Base-by-base conservation (phyloP, 2,329 filamentous ascomycete species). In the Penicillium brasilianum region DNA sequence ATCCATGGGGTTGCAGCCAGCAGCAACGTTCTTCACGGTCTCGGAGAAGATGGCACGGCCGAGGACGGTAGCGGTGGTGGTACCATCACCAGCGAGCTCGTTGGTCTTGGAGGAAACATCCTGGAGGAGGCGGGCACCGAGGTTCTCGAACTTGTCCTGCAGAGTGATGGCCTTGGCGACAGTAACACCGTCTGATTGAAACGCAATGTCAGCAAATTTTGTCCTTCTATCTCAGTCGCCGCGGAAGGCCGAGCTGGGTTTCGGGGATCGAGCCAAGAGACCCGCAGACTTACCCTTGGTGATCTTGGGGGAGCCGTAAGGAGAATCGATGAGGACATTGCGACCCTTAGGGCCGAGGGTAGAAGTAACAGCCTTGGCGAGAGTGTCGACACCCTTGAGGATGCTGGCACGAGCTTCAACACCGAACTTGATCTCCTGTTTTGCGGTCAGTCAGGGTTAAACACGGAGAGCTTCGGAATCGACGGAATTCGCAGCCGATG, bases 51-150 rank as follows among this genome's bases (percentile, higher is more conserved):
- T 99, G 79, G 93, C 91, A 72, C 93, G 92, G 72, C 93, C 95
- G 70, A 99, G 92, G 70, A 98, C 95, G 67, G 95, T 99, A 68
- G 95, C 95, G 69, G 93, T 97, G 69, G 95, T 99, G 73, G 95
- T 99, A 82, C 95, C 95, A 80, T 99, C 95, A 90, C 95, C 95
- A 70, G 95, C 95, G 72, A 93, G 89, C 84, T 99, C 95, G 85
- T 99, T 99, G 77, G 95, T 99, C 89, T 99, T 99, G 77, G 92
- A 95, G 74, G 95, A 95, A 71, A 99, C 95, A 81, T 99, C 95
- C 83, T 98, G 93, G 71, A 99, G 88, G 70, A 99, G 88, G 77
- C 92, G 91, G 74, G 95, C 95, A 79, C 95, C 95, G 72, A 99
- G 91, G 86, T 99, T 99, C 85, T 99, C 95, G 81, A 97, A 99